phyloP scores from a whole-genome alignment of 1,284 basidiomycete genomes.

The Anthracocystis setariae region DNA sequence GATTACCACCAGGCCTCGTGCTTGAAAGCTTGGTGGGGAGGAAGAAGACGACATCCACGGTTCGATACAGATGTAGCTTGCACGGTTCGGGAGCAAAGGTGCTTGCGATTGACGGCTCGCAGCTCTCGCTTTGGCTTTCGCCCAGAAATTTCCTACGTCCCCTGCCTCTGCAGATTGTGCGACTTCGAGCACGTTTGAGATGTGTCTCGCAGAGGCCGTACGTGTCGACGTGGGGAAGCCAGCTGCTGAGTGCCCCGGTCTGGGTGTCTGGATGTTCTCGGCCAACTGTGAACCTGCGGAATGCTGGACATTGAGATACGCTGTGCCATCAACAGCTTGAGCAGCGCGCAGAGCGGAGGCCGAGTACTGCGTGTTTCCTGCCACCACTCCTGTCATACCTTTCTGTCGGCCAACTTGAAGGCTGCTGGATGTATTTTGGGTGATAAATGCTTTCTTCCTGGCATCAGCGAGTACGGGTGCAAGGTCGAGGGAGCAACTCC shows the following conservation, averaged over 20 bases:
- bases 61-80: neutral
- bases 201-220: constrained; percentile 9
- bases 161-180: neutral
- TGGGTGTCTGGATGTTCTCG: constrained; percentile 21
- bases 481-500: constrained; percentile 45
- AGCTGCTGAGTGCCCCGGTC: constrained; percentile 26
- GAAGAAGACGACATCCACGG: constrained; percentile 18
- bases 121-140: constrained; percentile 23
- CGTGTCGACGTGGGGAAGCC: constrained; percentile 26
- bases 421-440: neutral
- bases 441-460: constrained; percentile 8
- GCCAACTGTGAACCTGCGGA: neutral
- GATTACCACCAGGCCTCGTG: constrained; percentile 20
- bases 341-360: constrained; percentile 21
- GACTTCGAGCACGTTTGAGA: constrained; percentile 7
- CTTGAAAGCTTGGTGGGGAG: neutral
- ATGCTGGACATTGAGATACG: neutral
- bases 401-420: neutral
- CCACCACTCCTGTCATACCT: constrained; percentile 10
- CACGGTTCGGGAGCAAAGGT: neutral
- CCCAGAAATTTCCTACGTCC: constrained; percentile 6
- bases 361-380: constrained; percentile 31
- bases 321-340: neutral
- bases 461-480: constrained; percentile 26
- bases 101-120: constrained; percentile 1